Percentiles rank a stretch among this genome's conserved stretches.
These are phyloP conservation scores for Fusarium tjaetaba DNA, from an alignment of 2,329 filamentous ascomycete species.

Conservation along the genomic window DNA sequence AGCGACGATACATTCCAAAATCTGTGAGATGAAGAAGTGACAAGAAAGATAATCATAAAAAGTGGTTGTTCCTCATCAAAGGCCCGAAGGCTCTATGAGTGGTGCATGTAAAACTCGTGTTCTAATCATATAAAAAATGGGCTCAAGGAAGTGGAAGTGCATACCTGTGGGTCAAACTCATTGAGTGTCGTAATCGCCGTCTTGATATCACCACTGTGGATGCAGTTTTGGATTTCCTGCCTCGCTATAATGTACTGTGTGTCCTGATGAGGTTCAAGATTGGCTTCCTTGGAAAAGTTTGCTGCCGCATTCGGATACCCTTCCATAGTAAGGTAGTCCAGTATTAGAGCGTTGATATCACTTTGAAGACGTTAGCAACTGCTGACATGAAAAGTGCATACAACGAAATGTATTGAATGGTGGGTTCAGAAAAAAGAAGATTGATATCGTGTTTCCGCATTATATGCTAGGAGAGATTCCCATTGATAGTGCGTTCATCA, in stretches of 20 bases:
- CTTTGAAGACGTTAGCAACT: conserved; percentile 59
- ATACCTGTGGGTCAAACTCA: conserved; percentile 89
- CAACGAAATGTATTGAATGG: conserved; percentile 7
- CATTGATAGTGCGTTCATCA: conserved; percentile 96
- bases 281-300: conserved; percentile 94
- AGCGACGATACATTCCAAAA: conserved; percentile 1
- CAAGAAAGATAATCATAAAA: conserved; percentile 50
- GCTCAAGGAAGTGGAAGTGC: conserved; percentile 52
- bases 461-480: conserved; percentile 99
- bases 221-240: conserved; percentile 84
- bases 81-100: conserved; percentile 92
- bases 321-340: conserved; percentile 97
- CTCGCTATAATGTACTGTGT: conserved; percentile 78
- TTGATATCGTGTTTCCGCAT: conserved; percentile 85
- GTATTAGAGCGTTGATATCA: conserved; percentile 93
- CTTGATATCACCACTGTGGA: conserved; percentile 87
- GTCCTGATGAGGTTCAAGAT: conserved; percentile 79
- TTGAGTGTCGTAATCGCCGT: conserved; percentile 88
- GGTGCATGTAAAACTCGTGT: conserved; percentile 95
- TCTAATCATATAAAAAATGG: conserved; percentile 82
- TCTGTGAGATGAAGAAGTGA: neutral
- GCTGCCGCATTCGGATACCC: conserved; percentile 93
- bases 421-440: conserved; percentile 72
- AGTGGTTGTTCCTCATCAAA: conserved; percentile 89
- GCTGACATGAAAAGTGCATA: neutral